phyloP scores from a whole-genome alignment of 208 protist species.

The Trypanosoma avium region DNA sequence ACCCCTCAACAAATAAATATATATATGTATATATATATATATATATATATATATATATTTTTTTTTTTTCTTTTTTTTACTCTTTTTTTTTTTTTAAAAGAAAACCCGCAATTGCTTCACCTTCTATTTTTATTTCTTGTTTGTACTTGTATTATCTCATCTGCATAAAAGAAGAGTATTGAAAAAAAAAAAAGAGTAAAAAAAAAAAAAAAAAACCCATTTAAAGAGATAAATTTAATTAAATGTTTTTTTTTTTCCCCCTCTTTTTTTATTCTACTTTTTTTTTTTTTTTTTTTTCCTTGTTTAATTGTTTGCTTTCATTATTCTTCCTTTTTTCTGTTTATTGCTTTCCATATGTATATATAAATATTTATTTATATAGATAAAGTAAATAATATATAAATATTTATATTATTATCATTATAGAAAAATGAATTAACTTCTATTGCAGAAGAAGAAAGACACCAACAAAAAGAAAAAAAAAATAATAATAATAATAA shows the following conservation, averaged over 20 bases:
- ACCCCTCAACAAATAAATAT: background rate
- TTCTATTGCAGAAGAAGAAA: too few species aligned
- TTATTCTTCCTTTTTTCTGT: background rate
- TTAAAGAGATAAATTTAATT: background rate
- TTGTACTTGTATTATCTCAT: background rate
- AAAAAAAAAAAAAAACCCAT: background rate
- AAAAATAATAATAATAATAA: too few species aligned
- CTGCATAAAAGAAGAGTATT: background rate
- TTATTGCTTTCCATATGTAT: background rate
- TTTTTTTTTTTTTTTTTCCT: background rate
- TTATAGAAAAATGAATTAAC: too few species aligned
- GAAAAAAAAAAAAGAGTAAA: background rate
- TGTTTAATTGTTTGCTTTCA: background rate
- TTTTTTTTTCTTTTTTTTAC: too few species aligned
- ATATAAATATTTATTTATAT: too few species aligned
- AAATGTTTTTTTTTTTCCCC: background rate
- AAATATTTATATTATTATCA: too few species aligned
- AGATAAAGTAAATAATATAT: too few species aligned
- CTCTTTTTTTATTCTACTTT: background rate
- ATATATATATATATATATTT: slow-evolving; percentile 7
- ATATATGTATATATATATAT: background rate
- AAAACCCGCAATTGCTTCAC: background rate
- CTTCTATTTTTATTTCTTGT: too few species aligned
- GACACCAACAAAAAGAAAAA: too few species aligned
- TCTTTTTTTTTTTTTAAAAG: too few species aligned